Base-by-base conservation (phyloP, 805 yeast genomes). In the Alloascoidea hylecoeti region DNA sequence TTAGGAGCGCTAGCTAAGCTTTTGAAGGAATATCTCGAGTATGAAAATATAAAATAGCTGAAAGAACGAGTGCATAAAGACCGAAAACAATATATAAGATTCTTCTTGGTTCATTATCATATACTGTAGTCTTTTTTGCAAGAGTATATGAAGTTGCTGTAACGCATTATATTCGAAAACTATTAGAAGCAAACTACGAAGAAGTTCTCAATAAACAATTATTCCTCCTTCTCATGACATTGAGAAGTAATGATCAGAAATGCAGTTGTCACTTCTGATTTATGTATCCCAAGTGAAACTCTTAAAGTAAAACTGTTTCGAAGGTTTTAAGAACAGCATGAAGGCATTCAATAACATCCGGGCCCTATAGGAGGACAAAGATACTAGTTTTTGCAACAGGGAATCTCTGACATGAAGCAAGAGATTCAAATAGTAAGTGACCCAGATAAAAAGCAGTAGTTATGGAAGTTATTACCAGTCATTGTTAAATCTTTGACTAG, bases 371-470 rank as follows among this genome's bases (percentile, higher is more conserved):
- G 33, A 78, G 66, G 42, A 67, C 64, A 1, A 53, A 42, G 5
- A 70, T 58, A 3, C 68, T 60, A 3, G 72, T 55, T 44, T 70
- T 72, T 3, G 75, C 65, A 44, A 78, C 61, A 2, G 78, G 79
- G 38, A 73, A 66, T 39, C 60, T 61, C 51, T 79, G 86, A 17
- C 75, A 49, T 1, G 65, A 36, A 35, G 57, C 63, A 3, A 75
- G 70, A 39, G 68, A 55, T 46, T 73, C 77, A 48, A 73, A 75
- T 5, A 58, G 60, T 36, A 79, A 52, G 49, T 77, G 79, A 2
- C 86, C 88, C 28, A 79, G 51, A 48, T 75, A 75, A 45, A 75
- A 75, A 5, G 72, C 66, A 1, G 78, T 63, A n/a, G 78, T 72
- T 13, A 68, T 55, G 75, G 79, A 70, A 37, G 71, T 62, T 53